phyloP scores from a whole-genome alignment of 164 flowering plant species.

The Piper betle region DNA sequence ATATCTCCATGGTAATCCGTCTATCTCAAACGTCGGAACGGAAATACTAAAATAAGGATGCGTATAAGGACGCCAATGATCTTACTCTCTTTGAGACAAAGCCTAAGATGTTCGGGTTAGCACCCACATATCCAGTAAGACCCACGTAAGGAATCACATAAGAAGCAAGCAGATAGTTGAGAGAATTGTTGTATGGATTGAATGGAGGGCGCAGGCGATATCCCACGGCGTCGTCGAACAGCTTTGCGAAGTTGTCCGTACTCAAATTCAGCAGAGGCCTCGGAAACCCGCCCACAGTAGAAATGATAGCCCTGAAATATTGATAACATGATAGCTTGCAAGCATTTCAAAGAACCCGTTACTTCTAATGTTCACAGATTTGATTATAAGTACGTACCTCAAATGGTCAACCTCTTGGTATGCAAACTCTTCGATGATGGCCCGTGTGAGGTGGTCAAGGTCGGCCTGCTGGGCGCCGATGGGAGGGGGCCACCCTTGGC shows the following conservation, averaged over 20 bases:
- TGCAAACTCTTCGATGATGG: constrained; percentile 29
- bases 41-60: not conserved
- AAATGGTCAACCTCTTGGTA: constrained; percentile 42
- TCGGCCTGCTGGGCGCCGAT: constrained; percentile 38
- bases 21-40: no score
- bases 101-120: constrained; percentile 29
- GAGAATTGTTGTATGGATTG: constrained; percentile 39
- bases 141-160: constrained; percentile 63
- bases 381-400: no score
- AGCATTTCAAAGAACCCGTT: no score
- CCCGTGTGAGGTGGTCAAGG: constrained; percentile 18
- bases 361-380: no score
- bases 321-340: no score
- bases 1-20: not conserved
- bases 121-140: constrained; percentile 53
- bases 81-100: constrained; percentile 21
- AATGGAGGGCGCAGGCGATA: constrained; percentile 39
- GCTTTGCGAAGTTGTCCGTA: constrained; percentile 19
- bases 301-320: constrained; percentile 32
- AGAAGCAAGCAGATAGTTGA: constrained; percentile 43
- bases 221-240: constrained; percentile 36
- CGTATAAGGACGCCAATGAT: not conserved
- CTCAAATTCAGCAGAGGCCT: constrained; percentile 54
- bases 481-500: constrained; percentile 36
- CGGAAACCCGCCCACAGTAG: constrained; percentile 35